Evolutionary conservation across 1,284 basidiomycete species (phyloP), one percentile per base, ranked within the genome.

Genomic region (Ganoderma resinaceum): DNA sequence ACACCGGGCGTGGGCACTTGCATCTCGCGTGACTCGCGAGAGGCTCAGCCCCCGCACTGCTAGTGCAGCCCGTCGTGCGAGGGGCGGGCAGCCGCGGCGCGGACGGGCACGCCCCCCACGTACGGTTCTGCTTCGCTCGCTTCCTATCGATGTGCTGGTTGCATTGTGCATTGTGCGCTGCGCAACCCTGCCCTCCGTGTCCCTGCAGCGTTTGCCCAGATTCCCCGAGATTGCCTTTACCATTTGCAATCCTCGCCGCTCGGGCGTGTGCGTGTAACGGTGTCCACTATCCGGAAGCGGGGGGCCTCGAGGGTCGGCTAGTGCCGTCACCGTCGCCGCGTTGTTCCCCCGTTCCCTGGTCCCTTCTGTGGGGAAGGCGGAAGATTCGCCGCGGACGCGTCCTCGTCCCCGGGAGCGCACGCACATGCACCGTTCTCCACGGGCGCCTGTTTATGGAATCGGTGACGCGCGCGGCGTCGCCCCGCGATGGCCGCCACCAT

Each of bases 151-250:
- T 69, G 66, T 69, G 61, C n/a, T 37, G 46, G n/a, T 31, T 66
- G 65, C 65, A 61, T 60, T 59, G 70, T n/a, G 37, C 37, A 38
- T 38, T 11, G 37, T 11, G 37, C n/a, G 9, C 43, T 46, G 43
- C 61, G 67, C 67, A 63, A 65, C 43, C 38, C 62, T 52, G 63
- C 60, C 7, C n/a, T 62, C 58, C 66, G 59, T 38, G 40, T n/a
- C 49, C 23, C 46, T 46, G 43, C 43, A 46, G 46, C 46, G 46
- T 40, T 68, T 62, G 62, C 23, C 49, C 62, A 72, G 70, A 72
- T 69, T 69, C 67, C 69, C 70, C 70, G 64, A 67, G 70, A 72
- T 72, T 72, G 70, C 66, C 68, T 70, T 69, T 67, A 40, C 61
- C 37, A 60, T 38, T 38, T 61, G 52, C 66, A 58, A 52, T 64